Evolutionary conservation across 805 yeast species (phyloP), one percentile per base, ranked within the genome.

Genomic region (Limtongia smithiae): DNA sequence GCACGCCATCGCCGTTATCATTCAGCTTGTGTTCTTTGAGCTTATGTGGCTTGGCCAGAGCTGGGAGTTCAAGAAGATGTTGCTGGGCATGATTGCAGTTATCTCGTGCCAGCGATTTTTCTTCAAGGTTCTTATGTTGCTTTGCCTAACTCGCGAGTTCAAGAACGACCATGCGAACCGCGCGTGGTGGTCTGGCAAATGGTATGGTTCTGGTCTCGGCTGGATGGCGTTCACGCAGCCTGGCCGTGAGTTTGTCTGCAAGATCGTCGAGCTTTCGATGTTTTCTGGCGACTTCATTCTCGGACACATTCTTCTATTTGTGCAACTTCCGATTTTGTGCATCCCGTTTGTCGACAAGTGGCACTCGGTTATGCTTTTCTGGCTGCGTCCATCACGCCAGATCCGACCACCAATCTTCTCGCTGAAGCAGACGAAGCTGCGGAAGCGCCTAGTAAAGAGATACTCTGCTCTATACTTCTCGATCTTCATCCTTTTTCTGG

Each of bases 111-210:
- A 94, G 76, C 82, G 97, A 73, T 71, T 85, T 45, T 68, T 93
- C 60, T 85, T 91, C 79, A 89, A 89, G 76, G 67, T 83, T 62
- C 75, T 93, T 76, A 86, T 95, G 9, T 73, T 83, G 45, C 70
- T 80, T 59, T 73, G 82, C 70, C 75, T 94, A 66, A 87, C 97
- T 45, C 82, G 98, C 76, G 99, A 93, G 74, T 89, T 89, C 77
- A 88, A 88, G 82, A 86, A 85, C 63, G 97, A 91, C 71, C 87
- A 83, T 66, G 76, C 97, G 32, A 93, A 93, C 74, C 85, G 95
- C 62, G 97, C 98, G 25, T 93, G 95, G 94, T 93, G 99, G 99
- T 86, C 96, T 50, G 99, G 99, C 78, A 90, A 89, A 72, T 93
- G 99, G 99, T 89, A 90, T 69, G 93, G 95, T 51, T 76, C 86